These are phyloP conservation scores for Diplogelasinospora grovesii DNA, from an alignment of 495 filamentous ascomycete species.

Conservation along the genomic window DNA sequence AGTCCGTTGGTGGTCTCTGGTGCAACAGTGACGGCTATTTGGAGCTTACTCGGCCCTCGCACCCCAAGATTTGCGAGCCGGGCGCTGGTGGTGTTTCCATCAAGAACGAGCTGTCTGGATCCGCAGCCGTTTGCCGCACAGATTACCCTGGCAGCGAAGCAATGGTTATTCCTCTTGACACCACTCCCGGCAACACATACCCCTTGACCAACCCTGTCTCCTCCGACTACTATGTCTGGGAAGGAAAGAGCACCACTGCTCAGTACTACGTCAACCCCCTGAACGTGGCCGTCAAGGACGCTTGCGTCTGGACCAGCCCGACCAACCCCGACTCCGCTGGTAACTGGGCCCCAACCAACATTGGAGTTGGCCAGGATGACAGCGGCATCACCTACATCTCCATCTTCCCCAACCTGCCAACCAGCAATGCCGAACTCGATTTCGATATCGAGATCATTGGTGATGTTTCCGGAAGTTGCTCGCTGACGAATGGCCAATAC, in stretches of 20 bases:
- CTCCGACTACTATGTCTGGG: conserved; percentile 65
- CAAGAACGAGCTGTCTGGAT: conserved; percentile 58
- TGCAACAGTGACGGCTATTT: conserved; percentile 74
- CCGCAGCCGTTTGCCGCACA: conserved; percentile 81
- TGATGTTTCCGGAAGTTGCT: conserved; percentile 60
- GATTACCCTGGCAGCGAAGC: conserved; percentile 89
- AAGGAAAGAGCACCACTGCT: conserved; percentile 68
- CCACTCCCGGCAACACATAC: conserved; percentile 46
- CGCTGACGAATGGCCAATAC: conserved; percentile 60
- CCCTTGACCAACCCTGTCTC: conserved; percentile 69
- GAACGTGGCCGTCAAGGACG: conserved; percentile 58
- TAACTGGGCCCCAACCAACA: conserved; percentile 86
- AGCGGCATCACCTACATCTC: conserved; percentile 69
- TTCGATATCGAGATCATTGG: conserved; percentile 68
- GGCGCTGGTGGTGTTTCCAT: conserved; percentile 66
- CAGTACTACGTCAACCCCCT: conserved; percentile 96
- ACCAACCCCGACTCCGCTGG: conserved; percentile 48
- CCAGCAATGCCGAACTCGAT: conserved; percentile 57
- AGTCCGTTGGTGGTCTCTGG: conserved; percentile 83
- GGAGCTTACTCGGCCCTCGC: conserved; percentile 61
- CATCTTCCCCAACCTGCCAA: conserved; percentile 60
- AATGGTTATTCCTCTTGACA: conserved; percentile 71
- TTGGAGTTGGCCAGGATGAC: conserved; percentile 67
- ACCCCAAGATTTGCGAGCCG: conserved; percentile 64
- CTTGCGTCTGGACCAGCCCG: conserved; percentile 69